Base-by-base conservation (phyloP, 176 grass and related monocot species). In the Metroxylon sagu region DNA sequence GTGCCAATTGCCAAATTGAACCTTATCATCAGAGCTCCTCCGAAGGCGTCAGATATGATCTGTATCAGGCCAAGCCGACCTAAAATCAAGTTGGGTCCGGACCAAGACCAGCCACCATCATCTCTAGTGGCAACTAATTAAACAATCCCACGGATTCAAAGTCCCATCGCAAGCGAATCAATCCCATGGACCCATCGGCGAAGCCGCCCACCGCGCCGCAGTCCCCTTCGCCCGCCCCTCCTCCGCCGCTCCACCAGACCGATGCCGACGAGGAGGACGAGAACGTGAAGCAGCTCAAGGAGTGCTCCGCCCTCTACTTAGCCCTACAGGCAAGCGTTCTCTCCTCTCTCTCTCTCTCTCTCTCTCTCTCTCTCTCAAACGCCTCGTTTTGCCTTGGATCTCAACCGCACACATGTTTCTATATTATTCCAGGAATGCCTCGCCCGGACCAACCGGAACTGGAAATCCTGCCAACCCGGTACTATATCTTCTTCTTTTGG, bases 381-480 rank as follows among this genome's bases (percentile, higher is more conserved):
- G 18, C 25, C 29, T 57, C 62, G 4, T 52, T 10, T 62, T 29
- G 2, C 53, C 35, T 51, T 50, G 28, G 18, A 67, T 66, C 59
- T 25, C 25, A 52, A 29, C 10, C 49, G n/a, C 5, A 10, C 18
- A 17, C 43, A 5, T 53, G 25, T 48, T 15, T 25, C 5, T 16
- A 10, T 48, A 54, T 54, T 14, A 68, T 61, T 63, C 26, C 76
- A 95, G 90, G 86, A 95, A 19, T 95, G 86, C 71, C 86, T 95
- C 14, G 68, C 57, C 1, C 71, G 74, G 49, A 83, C 86, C 52
- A 86, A 95, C 48, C 66, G 86, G 72, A 80, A 84, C 56, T 95
- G 90, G 90, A 95, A 87, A 54, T 75, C 77, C 26, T 95, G 91
- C 77, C 91, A 95, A 76, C n/a, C 83, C 28, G 63, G 90, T 95